These are phyloP conservation scores for Stereocaulon alpinum DNA, from an alignment of 495 filamentous ascomycete genomes.

Conservation along the genomic window DNA sequence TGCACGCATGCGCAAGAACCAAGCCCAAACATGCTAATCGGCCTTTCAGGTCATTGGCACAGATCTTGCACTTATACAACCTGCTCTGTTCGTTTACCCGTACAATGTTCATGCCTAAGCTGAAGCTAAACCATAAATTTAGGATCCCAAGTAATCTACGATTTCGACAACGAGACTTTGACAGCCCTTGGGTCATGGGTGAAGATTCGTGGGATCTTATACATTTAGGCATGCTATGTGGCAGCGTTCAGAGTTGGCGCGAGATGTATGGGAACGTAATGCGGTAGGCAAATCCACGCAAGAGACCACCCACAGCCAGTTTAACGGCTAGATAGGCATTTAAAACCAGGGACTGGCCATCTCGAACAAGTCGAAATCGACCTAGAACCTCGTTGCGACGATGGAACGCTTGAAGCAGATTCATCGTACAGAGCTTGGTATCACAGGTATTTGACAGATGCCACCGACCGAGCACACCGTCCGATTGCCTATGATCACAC, in stretches of 20 bases:
- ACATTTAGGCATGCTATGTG: constrained; percentile 70
- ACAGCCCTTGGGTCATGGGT: constrained; percentile 67
- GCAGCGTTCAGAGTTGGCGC: constrained; percentile 71
- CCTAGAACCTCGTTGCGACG: constrained; percentile 65
- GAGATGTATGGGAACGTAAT: constrained; percentile 61
- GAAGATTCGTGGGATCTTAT: constrained; percentile 77
- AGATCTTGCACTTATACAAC: constrained; percentile 75
- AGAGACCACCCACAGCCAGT: not conserved
- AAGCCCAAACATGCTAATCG: constrained; percentile 5
- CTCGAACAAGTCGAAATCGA: constrained; percentile 95
- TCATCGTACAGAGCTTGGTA: constrained; percentile 56
- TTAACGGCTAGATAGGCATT: constrained; percentile 42
- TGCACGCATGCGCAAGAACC: not conserved
- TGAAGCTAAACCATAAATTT: not conserved
- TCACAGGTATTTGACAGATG: constrained; percentile 47
- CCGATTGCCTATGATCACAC: constrained; percentile 56
- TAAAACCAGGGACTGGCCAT: constrained; percentile 66
- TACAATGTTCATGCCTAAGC: not conserved
- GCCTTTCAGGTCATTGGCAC: constrained; percentile 51
- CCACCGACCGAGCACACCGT: constrained; percentile 53
- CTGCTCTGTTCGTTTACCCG: constrained; percentile 42
- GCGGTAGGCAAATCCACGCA: constrained; percentile 36
- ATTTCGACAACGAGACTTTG: constrained; percentile 65
- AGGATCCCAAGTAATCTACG: constrained; percentile 63
- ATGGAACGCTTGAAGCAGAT: constrained; percentile 45